These are phyloP conservation scores for Tetrahymena borealis DNA, from an alignment of 73 alveolate genomes.

Conservation along the genomic window DNA sequence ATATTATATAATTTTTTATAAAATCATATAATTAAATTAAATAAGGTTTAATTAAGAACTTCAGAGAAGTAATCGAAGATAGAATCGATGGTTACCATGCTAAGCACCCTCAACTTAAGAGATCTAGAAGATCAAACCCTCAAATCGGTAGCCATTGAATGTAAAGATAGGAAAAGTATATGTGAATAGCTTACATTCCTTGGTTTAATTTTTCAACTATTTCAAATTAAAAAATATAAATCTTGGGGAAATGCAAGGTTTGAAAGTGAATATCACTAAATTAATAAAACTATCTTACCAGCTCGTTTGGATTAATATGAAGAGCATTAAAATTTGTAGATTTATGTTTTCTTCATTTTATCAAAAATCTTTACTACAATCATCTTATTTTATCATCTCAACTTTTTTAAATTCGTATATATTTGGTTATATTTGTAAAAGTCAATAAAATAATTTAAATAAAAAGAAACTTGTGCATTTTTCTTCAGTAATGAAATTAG, in stretches of 20 bases:
- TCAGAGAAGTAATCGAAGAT: conserved; percentile 80
- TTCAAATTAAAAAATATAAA: not conserved
- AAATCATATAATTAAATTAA: not conserved
- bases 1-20: no score
- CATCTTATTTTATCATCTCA: not conserved
- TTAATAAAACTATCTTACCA: not conserved
- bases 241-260: not conserved
- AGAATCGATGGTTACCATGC: conserved; percentile 80
- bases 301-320: not conserved
- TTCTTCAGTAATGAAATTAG: no score
- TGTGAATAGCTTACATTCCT: not conserved
- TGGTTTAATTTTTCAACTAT: not conserved
- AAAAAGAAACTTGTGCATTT: no score
- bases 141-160: conserved; percentile 2
- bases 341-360: not conserved
- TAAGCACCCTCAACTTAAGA: conserved; percentile 50
- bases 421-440: no score
- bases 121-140: conserved; percentile 25
- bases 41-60: conserved; percentile 61
- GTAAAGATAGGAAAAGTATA: not conserved
- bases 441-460: no score
- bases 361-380: not conserved
- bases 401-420: not conserved
- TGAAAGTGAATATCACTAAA: not conserved
- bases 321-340: not conserved